Conservation (phyloP, 257 asterid species). For the Scutellaria baicalensis region DNA sequence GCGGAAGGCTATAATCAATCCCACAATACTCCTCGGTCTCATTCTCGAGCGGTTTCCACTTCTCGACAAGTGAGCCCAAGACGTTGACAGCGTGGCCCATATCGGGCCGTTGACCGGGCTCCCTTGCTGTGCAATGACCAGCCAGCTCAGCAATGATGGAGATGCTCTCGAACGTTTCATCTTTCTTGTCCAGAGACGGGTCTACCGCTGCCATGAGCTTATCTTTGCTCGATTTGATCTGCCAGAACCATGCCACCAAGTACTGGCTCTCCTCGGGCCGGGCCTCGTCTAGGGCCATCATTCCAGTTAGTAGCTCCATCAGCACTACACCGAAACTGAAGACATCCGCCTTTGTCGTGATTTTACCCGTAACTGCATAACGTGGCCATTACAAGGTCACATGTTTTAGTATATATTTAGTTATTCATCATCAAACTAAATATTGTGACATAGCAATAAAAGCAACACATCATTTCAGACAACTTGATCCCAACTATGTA, state of each 20-base stretch:
- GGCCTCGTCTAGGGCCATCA: conserved; percentile 67
- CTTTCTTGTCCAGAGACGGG: conserved; percentile 40
- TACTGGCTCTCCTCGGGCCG: conserved; percentile 89
- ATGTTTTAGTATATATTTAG: no score
- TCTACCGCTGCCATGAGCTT: conserved; percentile 62
- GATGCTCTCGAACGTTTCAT: conserved; percentile 50
- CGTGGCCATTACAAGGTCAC: not conserved
- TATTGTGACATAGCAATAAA: no score
- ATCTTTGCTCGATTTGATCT: conserved; percentile 50
- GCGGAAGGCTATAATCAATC: conserved; percentile 85
- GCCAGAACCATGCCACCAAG: conserved; percentile 84
- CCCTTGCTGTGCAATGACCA: conserved; percentile 87
- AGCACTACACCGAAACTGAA: conserved; percentile 88
- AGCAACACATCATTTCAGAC: no score
- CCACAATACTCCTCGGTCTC: conserved; percentile 77
- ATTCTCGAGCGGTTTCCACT: conserved; percentile 67
- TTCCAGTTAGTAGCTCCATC: conserved; percentile 86
- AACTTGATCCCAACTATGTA: no score
- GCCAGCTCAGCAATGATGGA: conserved; percentile 73
- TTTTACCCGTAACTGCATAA: conserved; percentile 70
- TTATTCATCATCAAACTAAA: no score
- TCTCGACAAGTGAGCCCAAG: conserved; percentile 66
- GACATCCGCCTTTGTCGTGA: conserved; percentile 83
- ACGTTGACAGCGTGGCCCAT: conserved; percentile 84
- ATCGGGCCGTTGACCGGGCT: conserved; percentile 81